phyloP scores from a whole-genome alignment of 2,329 filamentous ascomycete species.

The Microdochium trichocladiopsis region DNA sequence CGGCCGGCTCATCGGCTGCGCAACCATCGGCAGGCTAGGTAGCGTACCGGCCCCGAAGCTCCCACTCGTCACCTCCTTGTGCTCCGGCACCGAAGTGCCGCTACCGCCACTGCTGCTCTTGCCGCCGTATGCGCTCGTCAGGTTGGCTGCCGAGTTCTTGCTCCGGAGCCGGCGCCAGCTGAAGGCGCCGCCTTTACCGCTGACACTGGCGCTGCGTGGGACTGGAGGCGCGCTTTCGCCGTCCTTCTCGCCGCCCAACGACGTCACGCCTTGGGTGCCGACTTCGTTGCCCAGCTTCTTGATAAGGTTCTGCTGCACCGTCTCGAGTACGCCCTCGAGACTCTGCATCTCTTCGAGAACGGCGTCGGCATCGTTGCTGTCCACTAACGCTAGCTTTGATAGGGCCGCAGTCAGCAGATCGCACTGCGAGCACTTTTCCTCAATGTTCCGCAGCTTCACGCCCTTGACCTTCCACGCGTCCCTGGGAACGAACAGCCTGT shows the following conservation, averaged over 20 bases:
- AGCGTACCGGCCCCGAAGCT: conserved; percentile 37
- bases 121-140: conserved; percentile 44
- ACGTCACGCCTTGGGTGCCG: conserved; percentile 59
- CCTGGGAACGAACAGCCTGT: conserved; percentile 82
- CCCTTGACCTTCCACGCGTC: conserved; percentile 93
- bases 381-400: conserved; percentile 73
- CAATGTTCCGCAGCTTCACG: conserved; percentile 83
- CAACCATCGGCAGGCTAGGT: conserved; percentile 71
- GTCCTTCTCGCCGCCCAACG: conserved; percentile 35
- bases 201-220: conserved; percentile 52
- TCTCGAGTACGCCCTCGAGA: conserved; percentile 78
- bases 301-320: conserved; percentile 66
- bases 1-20: conserved; percentile 56
- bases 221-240: conserved; percentile 24
- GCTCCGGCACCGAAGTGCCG: conserved; percentile 20
- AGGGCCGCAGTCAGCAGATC: conserved; percentile 86
- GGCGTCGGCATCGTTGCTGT: conserved; percentile 85
- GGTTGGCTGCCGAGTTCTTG: conserved; percentile 71
- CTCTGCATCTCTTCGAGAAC: conserved; percentile 91
- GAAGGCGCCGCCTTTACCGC: conserved; percentile 71
- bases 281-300: conserved; percentile 94
- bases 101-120: conserved; percentile 28
- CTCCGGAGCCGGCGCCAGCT: conserved; percentile 86
- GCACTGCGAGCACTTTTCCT: conserved; percentile 90
- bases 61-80: conserved; percentile 45